Conservation (phyloP, 208 protist species). For the Wallacemonas sp. region DNA sequence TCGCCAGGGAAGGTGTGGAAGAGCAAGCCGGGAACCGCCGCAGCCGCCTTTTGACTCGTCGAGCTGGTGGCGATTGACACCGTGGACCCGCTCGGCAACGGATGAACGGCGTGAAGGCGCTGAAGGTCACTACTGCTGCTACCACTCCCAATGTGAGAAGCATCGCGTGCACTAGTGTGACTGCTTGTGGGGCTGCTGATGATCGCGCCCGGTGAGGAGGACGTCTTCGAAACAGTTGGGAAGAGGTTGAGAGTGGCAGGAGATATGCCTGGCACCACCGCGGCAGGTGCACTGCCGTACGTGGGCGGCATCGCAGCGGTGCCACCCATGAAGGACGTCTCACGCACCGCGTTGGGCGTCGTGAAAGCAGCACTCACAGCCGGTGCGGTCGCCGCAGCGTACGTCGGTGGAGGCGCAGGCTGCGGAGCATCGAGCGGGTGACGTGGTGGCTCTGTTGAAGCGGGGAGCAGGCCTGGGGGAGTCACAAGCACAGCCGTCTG, state of each 20-base stretch:
- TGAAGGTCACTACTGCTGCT: too few relatives aligned
- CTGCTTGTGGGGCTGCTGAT: neutral
- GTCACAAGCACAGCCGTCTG: too few relatives aligned
- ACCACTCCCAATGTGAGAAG: too few relatives aligned
- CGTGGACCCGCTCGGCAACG: neutral
- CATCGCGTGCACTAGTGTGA: too few relatives aligned
- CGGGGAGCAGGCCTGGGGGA: too few relatives aligned
- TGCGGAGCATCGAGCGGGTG: neutral
- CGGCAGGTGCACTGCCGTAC: too few relatives aligned
- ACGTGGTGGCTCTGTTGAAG: neutral
- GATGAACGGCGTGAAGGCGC: too few relatives aligned
- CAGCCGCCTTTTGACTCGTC: neutral
- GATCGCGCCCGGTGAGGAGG: neutral
- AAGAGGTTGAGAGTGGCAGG: constrained; percentile 11
- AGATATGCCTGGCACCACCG: too few relatives aligned
- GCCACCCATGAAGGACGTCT: too few relatives aligned
- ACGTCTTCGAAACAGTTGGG: neutral
- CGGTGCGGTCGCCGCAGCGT: neutral
- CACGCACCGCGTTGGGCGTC: neutral
- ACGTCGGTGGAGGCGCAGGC: neutral
- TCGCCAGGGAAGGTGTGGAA: constrained; percentile 34
- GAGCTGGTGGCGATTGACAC: constrained; percentile 12
- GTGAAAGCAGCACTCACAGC: neutral
- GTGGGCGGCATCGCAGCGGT: too few relatives aligned
- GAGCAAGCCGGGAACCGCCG: constrained; percentile 8